These are phyloP conservation scores for Paramecium tetraurelia DNA, from an alignment of 73 alveolate species.

Conservation along the genomic window DNA sequence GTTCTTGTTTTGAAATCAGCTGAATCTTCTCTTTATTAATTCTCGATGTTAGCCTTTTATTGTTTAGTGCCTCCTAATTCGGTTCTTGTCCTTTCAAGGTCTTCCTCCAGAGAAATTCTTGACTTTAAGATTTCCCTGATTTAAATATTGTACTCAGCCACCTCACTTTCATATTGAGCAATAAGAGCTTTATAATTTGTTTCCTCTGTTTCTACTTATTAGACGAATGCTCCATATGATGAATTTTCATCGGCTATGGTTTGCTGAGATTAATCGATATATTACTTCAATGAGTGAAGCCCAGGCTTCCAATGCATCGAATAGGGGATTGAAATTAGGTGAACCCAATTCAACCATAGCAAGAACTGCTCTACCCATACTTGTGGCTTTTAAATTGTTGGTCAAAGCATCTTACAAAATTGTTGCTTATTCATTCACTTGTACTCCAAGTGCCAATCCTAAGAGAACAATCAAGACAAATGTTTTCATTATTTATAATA, in stretches of 20 bases:
- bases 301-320: constrained; percentile 41
- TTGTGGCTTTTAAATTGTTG: neutral
- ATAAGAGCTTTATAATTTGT: neutral
- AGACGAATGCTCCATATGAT: neutral
- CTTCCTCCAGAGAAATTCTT: neutral
- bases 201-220: neutral
- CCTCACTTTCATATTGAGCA: neutral
- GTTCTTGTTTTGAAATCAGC: neutral
- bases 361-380: constrained; percentile 39
- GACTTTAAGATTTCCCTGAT: constrained; percentile 22
- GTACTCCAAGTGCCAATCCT: neutral
- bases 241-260: constrained; percentile 31
- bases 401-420: neutral
- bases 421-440: neutral
- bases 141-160: constrained; percentile 11
- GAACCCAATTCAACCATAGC: neutral
- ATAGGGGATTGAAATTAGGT: constrained; percentile 2
- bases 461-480: neutral
- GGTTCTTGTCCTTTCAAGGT: neutral
- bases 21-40: neutral
- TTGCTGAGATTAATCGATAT: neutral
- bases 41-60: neutral
- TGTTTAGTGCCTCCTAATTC: constrained; percentile 11
- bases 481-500: neutral
- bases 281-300: neutral